Conservation (phyloP, 129 eudicot genomes). For the Cynara cardunculus region DNA sequence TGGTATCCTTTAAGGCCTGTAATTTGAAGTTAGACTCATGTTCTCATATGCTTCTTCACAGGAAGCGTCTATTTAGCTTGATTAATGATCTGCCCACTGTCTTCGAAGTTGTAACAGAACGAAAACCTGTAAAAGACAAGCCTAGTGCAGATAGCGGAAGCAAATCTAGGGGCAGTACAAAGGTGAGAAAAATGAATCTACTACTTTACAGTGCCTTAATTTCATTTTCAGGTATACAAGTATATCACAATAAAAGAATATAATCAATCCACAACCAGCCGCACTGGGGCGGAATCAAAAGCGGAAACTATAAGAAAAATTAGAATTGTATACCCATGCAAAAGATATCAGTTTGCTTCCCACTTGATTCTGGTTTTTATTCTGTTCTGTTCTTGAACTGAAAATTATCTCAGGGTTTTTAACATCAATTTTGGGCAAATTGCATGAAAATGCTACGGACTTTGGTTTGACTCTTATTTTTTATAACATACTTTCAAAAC, state of each 20-base stretch:
- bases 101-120: conserved; percentile 73
- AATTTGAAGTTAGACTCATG: neutral
- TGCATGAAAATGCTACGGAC: neutral
- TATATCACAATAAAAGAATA: neutral
- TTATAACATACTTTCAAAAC: neutral
- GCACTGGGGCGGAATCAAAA: no score
- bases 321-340: no score
- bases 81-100: conserved; percentile 74
- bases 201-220: neutral
- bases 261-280: neutral
- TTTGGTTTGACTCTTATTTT: neutral
- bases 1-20: neutral
- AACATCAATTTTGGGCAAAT: neutral
- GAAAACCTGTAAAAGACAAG: conserved; percentile 66
- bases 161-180: conserved; percentile 61
- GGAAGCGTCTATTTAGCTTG: conserved; percentile 84
- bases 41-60: conserved; percentile 31
- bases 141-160: conserved; percentile 75
- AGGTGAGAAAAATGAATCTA: conserved; percentile 40
- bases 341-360: no score
- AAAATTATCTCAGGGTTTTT: neutral
- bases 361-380: no score
- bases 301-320: no score
- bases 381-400: neutral
- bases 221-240: neutral